These are phyloP conservation scores for Pachyrhizus erosus DNA, from an alignment of 306 rosid genomes.

Conservation along the genomic window DNA sequence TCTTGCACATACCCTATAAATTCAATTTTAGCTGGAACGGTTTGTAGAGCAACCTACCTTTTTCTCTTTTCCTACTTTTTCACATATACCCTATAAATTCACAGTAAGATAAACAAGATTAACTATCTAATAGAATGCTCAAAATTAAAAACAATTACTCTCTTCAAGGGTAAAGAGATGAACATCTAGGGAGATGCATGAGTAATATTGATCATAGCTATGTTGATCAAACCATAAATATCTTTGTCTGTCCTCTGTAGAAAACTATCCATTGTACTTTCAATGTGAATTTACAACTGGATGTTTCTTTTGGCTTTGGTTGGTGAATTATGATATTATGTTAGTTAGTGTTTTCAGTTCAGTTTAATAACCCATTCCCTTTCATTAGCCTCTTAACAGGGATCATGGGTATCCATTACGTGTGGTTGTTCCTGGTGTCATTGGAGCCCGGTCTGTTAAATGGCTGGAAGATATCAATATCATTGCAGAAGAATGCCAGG, in stretches of 20 bases:
- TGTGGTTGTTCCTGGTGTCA: constrained; percentile 90
- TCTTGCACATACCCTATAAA: too few species aligned
- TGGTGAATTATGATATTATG: constrained; percentile 13
- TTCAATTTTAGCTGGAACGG: too few species aligned
- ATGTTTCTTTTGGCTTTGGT: constrained; percentile 10
- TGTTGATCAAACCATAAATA: constrained; percentile 10
- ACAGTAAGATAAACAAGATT: not conserved
- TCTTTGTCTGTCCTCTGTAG: constrained; percentile 1
- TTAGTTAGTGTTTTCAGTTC: constrained; percentile 31
- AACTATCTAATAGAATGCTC: not conserved
- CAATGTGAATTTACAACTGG: not conserved
- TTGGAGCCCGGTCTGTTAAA: constrained; percentile 97
- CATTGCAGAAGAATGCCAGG: constrained; percentile 90
- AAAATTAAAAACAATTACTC: not conserved
- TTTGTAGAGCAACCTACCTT: not conserved
- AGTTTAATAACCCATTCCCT: constrained; percentile 33
- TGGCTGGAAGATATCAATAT: constrained; percentile 85
- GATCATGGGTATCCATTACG: constrained; percentile 98
- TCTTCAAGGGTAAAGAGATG: not conserved
- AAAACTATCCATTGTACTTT: constrained; percentile 17
- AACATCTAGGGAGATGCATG: constrained; percentile 4
- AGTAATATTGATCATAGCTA: not conserved
- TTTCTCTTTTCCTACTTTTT: not conserved
- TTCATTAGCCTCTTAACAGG: constrained; percentile 76
- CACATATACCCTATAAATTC: not conserved